These are phyloP conservation scores for Paecilomyces formosus DNA, from an alignment of 2,329 filamentous ascomycete genomes.

Conservation along the genomic window DNA sequence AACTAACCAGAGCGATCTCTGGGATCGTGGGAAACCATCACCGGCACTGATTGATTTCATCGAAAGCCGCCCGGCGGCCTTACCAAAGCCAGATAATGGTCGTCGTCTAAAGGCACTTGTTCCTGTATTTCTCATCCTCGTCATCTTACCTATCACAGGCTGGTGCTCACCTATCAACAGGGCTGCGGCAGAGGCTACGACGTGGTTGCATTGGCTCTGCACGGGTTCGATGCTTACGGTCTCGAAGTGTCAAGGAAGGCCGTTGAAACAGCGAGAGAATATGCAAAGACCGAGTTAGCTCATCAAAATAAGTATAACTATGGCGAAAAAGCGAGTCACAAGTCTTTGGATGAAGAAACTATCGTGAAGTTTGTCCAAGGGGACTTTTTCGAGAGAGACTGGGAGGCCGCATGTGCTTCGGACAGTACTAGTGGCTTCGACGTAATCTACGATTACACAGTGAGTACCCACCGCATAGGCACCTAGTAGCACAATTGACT, in stretches of 20 bases:
- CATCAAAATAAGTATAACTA: background rate
- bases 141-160: background rate
- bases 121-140: background rate
- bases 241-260: background rate
- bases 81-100: background rate
- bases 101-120: background rate
- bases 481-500: background rate
- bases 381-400: background rate
- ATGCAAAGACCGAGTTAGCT: background rate
- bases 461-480: background rate
- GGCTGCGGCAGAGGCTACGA: background rate
- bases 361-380: background rate
- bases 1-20: background rate
- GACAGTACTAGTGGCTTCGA: background rate
- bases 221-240: background rate
- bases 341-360: background rate
- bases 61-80: slow-evolving; percentile 1
- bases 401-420: background rate
- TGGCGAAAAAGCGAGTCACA: background rate
- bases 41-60: slow-evolving; percentile 1
- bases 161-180: background rate
- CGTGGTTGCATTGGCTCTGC: background rate
- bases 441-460: background rate
- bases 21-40: background rate
- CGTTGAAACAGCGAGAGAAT: background rate